Evolutionary conservation across 164 flowering plant genomes (phyloP).

Genomic region (Chimonanthus praecox): DNA sequence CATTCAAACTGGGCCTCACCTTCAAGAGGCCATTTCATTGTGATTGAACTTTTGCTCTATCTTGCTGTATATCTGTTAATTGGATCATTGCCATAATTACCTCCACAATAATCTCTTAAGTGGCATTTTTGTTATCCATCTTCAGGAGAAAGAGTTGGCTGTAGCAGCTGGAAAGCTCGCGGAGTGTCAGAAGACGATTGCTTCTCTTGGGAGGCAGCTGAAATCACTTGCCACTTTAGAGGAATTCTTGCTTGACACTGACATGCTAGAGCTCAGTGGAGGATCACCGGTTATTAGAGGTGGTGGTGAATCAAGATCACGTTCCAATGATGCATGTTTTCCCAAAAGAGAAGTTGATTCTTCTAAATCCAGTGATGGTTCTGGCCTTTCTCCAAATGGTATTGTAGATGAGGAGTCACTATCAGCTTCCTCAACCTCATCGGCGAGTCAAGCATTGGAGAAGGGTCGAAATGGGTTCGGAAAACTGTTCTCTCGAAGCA

Average conservation of each 20-base stretch:
- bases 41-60: background rate
- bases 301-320: conserved; percentile 34
- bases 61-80: background rate
- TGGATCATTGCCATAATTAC: background rate
- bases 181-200: conserved; percentile 88
- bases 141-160: conserved; percentile 66
- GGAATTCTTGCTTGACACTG: conserved; percentile 69
- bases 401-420: conserved; percentile 31
- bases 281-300: conserved; percentile 19
- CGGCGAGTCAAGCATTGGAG: conserved; percentile 27
- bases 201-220: conserved; percentile 75
- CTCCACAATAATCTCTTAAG: background rate
- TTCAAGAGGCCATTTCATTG: background rate
- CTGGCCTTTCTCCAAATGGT: conserved; percentile 18
- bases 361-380: conserved; percentile 16
- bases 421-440: conserved; percentile 36
- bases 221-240: conserved; percentile 79
- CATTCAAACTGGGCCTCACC: background rate
- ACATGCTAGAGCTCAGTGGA: conserved; percentile 32
- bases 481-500: conserved; percentile 52
- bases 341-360: conserved; percentile 21
- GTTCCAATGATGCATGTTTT: conserved; percentile 30
- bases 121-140: background rate
- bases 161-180: conserved; percentile 83
- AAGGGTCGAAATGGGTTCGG: conserved; percentile 57